phyloP scores from a whole-genome alignment of 306 rosid genomes.

The Mucuna pruriens region DNA sequence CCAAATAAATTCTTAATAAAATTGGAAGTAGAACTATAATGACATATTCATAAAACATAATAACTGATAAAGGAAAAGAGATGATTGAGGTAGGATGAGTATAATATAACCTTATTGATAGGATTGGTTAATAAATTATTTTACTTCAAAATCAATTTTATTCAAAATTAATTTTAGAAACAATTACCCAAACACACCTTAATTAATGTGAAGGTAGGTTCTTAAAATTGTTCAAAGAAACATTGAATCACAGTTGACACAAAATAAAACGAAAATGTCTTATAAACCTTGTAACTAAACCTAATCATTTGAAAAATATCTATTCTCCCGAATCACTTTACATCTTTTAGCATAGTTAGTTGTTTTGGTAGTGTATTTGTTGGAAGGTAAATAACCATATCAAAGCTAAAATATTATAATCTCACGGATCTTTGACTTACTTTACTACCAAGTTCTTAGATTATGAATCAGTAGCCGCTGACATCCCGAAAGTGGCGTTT shows the following conservation, averaged over 20 bases:
- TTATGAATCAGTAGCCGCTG: neutral
- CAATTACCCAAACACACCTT: no score
- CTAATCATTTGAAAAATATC: neutral
- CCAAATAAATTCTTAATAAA: no score
- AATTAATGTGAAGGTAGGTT: no score
- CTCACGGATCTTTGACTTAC: slow-evolving; percentile 4
- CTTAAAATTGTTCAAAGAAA: neutral
- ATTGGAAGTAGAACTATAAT: no score
- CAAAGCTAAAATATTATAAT: neutral
- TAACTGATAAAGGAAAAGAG: no score
- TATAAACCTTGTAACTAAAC: neutral
- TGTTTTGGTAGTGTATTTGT: neutral
- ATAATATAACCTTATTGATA: no score
- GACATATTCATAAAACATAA: no score
- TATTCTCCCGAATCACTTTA: neutral
- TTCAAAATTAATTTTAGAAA: no score
- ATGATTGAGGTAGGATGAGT: no score
- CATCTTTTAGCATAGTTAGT: neutral
- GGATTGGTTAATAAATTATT: no score
- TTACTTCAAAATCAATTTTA: no score
- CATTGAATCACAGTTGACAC: neutral
- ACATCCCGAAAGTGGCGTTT: neutral
- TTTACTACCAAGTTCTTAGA: neutral
- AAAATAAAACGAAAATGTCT: neutral
- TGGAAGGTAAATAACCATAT: neutral